Conservation (phyloP, 2,329 filamentous ascomycete genomes). For the Helicocarpus griseus region DNA sequence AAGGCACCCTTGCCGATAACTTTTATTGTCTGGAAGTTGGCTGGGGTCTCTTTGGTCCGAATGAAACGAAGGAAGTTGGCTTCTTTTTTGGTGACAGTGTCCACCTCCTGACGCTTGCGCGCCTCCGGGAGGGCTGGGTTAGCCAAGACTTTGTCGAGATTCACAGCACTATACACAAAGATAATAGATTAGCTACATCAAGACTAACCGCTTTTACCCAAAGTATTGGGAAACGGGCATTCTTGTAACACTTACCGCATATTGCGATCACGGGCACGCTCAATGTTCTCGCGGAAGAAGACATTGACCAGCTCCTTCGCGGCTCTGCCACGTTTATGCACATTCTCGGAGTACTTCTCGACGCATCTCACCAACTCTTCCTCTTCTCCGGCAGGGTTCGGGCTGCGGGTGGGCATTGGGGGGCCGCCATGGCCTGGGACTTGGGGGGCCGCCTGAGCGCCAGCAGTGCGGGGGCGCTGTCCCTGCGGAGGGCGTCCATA, state of each 20-base stretch:
- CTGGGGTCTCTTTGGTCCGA: slow-evolving; percentile 85
- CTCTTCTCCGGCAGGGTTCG: slow-evolving; percentile 48
- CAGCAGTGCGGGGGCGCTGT: slow-evolving; percentile 76
- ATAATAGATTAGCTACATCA: slow-evolving; percentile 4
- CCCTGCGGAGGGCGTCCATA: slow-evolving; percentile 57
- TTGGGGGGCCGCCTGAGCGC: slow-evolving; percentile 45
- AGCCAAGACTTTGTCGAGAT: slow-evolving; percentile 76
- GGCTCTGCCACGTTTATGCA: slow-evolving; percentile 61
- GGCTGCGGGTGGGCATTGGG: slow-evolving; percentile 51
- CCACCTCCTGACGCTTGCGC: slow-evolving; percentile 75
- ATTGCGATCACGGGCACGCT: slow-evolving; percentile 89
- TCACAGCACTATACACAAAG: slow-evolving; percentile 63
- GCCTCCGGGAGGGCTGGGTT: slow-evolving; percentile 65
- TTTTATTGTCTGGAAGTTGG: slow-evolving; percentile 94
- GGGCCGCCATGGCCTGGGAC: slow-evolving; percentile 61
- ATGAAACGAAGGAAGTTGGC: slow-evolving; percentile 98
- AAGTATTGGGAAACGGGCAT: not conserved
- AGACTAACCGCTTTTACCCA: not conserved
- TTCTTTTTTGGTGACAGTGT: slow-evolving; percentile 76
- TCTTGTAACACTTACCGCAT: slow-evolving; percentile 55
- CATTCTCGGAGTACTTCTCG: slow-evolving; percentile 79
- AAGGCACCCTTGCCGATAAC: slow-evolving; percentile 99
- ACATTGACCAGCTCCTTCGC: slow-evolving; percentile 57
- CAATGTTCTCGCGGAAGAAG: slow-evolving; percentile 98
- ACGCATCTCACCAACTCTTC: slow-evolving; percentile 69